phyloP scores from a whole-genome alignment of 1,139 yeast genomes.

The Debaryomyces subglobosus region DNA sequence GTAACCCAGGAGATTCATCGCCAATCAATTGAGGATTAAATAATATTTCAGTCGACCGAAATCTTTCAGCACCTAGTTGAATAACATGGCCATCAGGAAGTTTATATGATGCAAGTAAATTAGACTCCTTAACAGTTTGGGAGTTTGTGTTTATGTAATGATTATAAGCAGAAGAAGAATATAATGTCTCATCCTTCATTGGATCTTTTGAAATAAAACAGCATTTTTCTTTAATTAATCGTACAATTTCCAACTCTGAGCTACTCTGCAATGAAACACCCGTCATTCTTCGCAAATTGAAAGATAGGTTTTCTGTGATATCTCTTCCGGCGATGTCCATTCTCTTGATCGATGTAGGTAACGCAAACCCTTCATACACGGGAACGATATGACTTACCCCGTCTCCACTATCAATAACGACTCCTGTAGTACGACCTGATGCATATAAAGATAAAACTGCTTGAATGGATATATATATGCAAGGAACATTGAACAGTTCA shows the following conservation, averaged over 20 bases:
- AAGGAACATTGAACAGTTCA: slow-evolving; percentile 86
- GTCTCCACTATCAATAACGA: slow-evolving; percentile 88
- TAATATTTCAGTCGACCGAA: slow-evolving; percentile 71
- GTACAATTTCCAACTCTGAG: slow-evolving; percentile 80
- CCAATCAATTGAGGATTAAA: slow-evolving; percentile 83
- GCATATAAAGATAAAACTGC: slow-evolving; percentile 87
- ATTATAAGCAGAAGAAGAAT: slow-evolving; percentile 33
- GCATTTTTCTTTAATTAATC: slow-evolving; percentile 73
- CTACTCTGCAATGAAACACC: slow-evolving; percentile 68
- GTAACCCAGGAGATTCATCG: slow-evolving; percentile 71
- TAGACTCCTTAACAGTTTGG: slow-evolving; percentile 17
- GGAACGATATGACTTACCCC: slow-evolving; percentile 91
- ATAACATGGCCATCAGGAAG: slow-evolving; percentile 83
- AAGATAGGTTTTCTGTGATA: slow-evolving; percentile 73
- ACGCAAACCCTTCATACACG: slow-evolving; percentile 83
- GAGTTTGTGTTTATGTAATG: slow-evolving; percentile 18
- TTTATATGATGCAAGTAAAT: slow-evolving; percentile 49
- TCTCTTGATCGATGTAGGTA: slow-evolving; percentile 73
- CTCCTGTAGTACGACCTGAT: slow-evolving; percentile 88
- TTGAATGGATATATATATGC: slow-evolving; percentile 79
- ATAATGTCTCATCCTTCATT: slow-evolving; percentile 63
- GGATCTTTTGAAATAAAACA: slow-evolving; percentile 77
- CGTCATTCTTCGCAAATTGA: slow-evolving; percentile 61
- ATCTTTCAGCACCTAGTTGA: slow-evolving; percentile 67
- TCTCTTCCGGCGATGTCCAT: slow-evolving; percentile 88